Base-by-base conservation (phyloP, 2,329 filamentous ascomycete species). In the Parastagonospora avenae region DNA sequence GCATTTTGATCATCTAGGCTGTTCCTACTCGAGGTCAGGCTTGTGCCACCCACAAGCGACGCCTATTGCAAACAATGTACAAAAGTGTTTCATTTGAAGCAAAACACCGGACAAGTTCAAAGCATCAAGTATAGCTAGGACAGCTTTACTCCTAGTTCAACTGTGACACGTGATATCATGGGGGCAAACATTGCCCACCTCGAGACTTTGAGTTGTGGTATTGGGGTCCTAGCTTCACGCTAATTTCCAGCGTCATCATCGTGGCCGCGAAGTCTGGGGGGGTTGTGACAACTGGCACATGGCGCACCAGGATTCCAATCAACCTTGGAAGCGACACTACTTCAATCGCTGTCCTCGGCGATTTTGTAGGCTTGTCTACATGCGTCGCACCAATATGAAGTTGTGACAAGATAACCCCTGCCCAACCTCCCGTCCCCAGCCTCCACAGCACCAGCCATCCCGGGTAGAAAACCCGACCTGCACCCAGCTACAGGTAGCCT, bases 401-500 rank as follows among this genome's bases (percentile, higher is more conserved):
- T 50, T 53, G 59, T 64, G 57, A 59, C 62, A 53, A 59, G 48
- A 53, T 46, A 50, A 58, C 57, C 54, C 57, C 56, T 61, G 62
- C 54, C 60, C 63, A 67, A 54, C 64, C 65, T 60, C 62, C 60
- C 19, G 8, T 62, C 59, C 57, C 63, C 64, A 66, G 61, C 67
- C 64, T 56, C 63, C 60, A 46, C 48, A 53, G 39, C 48, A 46
- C 65, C 63, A 64, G 61, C 62, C 64, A 59, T 64, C 58, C 49
- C 57, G 53, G 54, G 56, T 59, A 63, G 55, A 65, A 67, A 67
- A 66, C 27, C 57, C 57, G 42, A 51, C 37, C 48, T 51, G 54
- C 48, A 50, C 47, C 60, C 63, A 51, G 31, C 54, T 42, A 12
- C 36, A 14, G 29, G 29, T 31, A 47, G 44, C 11, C 41, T 47